A percentile compares a stretch with the other conserved stretches of the same genome.
These are phyloP conservation scores for Boletus calvinii DNA, from an alignment of 1,284 basidiomycete species.

Conservation along the genomic window DNA sequence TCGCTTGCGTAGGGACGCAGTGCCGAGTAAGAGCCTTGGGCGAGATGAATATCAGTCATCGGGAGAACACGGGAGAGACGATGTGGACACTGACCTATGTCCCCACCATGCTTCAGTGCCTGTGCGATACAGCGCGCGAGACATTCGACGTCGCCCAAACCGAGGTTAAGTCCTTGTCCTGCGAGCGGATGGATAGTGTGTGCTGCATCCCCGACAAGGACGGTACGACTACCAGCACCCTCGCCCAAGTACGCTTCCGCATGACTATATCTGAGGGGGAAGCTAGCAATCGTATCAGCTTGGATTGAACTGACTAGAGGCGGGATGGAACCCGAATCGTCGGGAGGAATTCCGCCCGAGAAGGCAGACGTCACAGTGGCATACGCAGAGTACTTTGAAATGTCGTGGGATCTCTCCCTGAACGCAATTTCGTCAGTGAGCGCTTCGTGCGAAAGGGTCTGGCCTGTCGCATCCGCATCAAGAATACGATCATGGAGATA, in stretches of 20 bases:
- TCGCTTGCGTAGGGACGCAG: slow-evolving; percentile 76
- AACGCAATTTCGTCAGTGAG: slow-evolving; percentile 62
- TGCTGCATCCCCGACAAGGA: slow-evolving; percentile 93
- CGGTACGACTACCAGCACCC: slow-evolving; percentile 66
- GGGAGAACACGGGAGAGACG: background rate
- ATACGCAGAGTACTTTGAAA: slow-evolving; percentile 61
- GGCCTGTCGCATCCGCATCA: slow-evolving; percentile 47
- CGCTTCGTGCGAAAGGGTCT: slow-evolving; percentile 44
- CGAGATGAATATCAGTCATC: background rate
- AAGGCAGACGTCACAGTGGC: slow-evolving; percentile 45
- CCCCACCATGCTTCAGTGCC: slow-evolving; percentile 63
- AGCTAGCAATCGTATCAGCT: slow-evolving; percentile 78
- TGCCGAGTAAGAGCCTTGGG: slow-evolving; percentile 71
- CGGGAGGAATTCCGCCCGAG: slow-evolving; percentile 55
- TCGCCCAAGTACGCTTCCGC: slow-evolving; percentile 86
- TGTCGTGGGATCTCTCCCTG: slow-evolving; percentile 65
- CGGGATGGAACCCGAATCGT: slow-evolving; percentile 66
- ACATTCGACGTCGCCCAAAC: slow-evolving; percentile 81
- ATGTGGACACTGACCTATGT: slow-evolving; percentile 65
- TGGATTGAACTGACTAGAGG: slow-evolving; percentile 77
- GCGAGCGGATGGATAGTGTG: slow-evolving; percentile 97
- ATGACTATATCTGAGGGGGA: slow-evolving; percentile 88
- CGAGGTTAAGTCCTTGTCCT: slow-evolving; percentile 94
- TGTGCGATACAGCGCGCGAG: slow-evolving; percentile 63
- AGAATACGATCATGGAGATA: slow-evolving; percentile 67